Evolutionary conservation across 225 moss, liverwort and hornwort genomes (phyloP), one percentile per base, ranked within the genome.

Genomic region (Physcomitrellopsis africana): DNA sequence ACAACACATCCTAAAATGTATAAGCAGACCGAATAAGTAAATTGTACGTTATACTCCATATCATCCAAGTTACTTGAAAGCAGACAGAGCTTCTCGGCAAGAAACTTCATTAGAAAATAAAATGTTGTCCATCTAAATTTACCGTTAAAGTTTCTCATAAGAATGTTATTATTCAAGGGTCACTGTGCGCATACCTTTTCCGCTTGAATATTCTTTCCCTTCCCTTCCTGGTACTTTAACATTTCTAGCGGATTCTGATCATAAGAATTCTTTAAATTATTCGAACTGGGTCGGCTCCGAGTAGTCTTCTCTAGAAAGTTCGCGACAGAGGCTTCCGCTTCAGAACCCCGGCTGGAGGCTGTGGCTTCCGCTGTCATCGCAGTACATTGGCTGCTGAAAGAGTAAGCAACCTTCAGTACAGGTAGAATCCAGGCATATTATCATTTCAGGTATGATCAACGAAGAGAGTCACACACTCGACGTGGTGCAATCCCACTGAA

Each of bases 1-100:
- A 81, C 45, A 87, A 81, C 16, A 87, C 81, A 70, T 87, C 84
- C 87, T 87, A 68, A 16, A 74, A 29, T 69, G 37, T 68, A 68
- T 63, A 69, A 3, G 24, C 0, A 51, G 65, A 11, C 77, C 51
- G 51, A 45, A 51, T 37, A 60, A 24, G 43, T 29, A 78, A 56
- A 81, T 68, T 37, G 15, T 26, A 7, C 22, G 45, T 51, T 47
- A 76, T 12, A 65, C 0, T 51, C n/a, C 44, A 67, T 41, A 51
- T 24, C 59, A 70, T 41, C 17, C n/a, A 77, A 76, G 56, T 44
- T 55, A 65, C 52, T 53, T 29, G 41, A 51, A 37, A 9, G 55
- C 58, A 54, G 20, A 41, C 15, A 52, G 51, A 66, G 72, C 53
- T 70, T 37, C 46, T 10, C 60, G 14, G 67, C 16, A 58, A 73